Evolutionary conservation across 768 basidiomycete species (phyloP), one percentile per base, ranked within the genome.

Genomic region (Phaeotremella skinneri): DNA sequence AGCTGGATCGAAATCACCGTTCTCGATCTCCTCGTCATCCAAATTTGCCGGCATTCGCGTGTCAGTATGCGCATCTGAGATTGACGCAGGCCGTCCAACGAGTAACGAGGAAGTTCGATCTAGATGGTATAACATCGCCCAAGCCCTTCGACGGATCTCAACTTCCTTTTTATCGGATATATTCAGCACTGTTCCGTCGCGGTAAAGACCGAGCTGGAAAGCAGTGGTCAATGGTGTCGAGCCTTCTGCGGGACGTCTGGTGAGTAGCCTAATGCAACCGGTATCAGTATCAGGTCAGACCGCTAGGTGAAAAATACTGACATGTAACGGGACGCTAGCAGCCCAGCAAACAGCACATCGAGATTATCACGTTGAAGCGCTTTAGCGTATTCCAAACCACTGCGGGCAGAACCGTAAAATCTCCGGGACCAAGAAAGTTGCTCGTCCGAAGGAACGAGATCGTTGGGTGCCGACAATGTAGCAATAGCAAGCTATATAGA

Each of bases 221-320:
- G 76, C 76, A n/a, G 75, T 75, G 1, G 76, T 78, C 1, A 78
- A 63, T 2, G 78, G 78, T 1, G 76, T 78, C 6, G 75, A 77
- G 0, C 78, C 78, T 58, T 78, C 78, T 0, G 78, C 78, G 2
- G 78, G 76, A 29, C 78, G 70, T 16, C 76, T 67, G 4, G 75
- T 75, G 23, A 78, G 68, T 5, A 78, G 67, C 69, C 77, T 78
- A 37, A 37, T 7, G 43, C 6, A 45, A 23, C 23, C 43, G 21
- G 43, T 3, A 52, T 17, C 5, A 37, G 17, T 14, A 43, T 47
- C 27, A 56, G 45, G 20, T 39, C 23, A 26, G 21, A 11, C 13
- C 7, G 6, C 11, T 7, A 45, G 2, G 5, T 34, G n/a, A 52
- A 9, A n/a, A 14, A 16, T n/a, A 67, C 77, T 64, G 17, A 78